Percentiles rank a stretch among this genome's conserved stretches.
phyloP scores from a whole-genome alignment of 2,329 filamentous ascomycete genomes.

The Davidsoniella neocaledoniae region DNA sequence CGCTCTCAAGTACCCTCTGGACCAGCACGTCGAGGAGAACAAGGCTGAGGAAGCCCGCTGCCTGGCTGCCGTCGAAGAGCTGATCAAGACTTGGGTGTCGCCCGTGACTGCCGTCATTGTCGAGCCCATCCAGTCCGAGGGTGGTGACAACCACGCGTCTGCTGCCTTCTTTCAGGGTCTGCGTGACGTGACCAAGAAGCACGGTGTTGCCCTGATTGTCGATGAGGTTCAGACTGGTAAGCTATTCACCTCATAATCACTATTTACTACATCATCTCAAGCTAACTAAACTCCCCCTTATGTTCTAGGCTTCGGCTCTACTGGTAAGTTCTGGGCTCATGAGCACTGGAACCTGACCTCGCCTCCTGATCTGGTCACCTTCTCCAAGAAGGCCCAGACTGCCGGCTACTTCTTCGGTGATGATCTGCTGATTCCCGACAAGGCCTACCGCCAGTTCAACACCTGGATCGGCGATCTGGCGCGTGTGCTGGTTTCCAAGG shows the following conservation, averaged over 20 bases:
- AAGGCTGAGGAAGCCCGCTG: constrained; percentile 64
- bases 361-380: constrained; percentile 86
- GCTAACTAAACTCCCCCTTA: neutral
- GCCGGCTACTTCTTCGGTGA: constrained; percentile 86
- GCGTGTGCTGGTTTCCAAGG: constrained; percentile 68
- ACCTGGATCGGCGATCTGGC: constrained; percentile 94
- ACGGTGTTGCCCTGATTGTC: constrained; percentile 71
- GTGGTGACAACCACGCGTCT: constrained; percentile 85
- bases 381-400: constrained; percentile 88
- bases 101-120: constrained; percentile 70
- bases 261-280: neutral
- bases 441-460: constrained; percentile 92
- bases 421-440: constrained; percentile 66
- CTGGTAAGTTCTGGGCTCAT: constrained; percentile 91
- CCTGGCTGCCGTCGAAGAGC: constrained; percentile 65
- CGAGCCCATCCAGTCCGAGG: constrained; percentile 86
- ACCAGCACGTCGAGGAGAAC: constrained; percentile 65
- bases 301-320: constrained; percentile 55
- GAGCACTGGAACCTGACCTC: constrained; percentile 74
- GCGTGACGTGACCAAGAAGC: constrained; percentile 59
- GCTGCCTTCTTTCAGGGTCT: constrained; percentile 75
- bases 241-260: neutral
- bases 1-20: constrained; percentile 68
- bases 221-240: constrained; percentile 76
- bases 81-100: constrained; percentile 63